Evolutionary conservation across 306 rosid genomes (phyloP).

Genomic region (Quillaja saponaria): DNA sequence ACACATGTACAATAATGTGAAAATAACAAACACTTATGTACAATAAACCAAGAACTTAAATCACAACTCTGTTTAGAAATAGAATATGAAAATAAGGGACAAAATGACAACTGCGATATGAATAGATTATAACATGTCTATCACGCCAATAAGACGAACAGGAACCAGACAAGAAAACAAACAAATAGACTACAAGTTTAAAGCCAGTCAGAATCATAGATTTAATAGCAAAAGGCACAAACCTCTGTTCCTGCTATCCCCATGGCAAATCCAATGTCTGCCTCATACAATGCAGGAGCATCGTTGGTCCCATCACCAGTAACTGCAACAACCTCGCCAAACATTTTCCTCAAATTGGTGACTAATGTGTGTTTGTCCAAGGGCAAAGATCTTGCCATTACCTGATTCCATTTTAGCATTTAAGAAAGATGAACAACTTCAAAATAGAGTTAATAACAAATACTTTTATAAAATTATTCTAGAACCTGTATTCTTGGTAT

Average conservation of each 20-base stretch:
- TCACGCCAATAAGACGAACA: conserved; percentile 4
- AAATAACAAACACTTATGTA: not conserved
- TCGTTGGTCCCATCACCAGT: conserved; percentile 98
- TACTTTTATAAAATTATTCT: conserved; percentile 13
- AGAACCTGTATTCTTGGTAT: conserved; percentile 86
- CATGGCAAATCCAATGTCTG: conserved; percentile 99
- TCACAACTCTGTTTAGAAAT: not conserved
- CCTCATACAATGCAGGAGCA: conserved; percentile 92
- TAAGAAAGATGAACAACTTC: conserved; percentile 27
- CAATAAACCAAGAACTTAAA: not conserved
- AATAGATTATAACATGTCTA: conserved; percentile 9
- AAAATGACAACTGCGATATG: not conserved
- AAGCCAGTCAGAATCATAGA: conserved; percentile 4
- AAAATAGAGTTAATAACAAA: conserved; percentile 20
- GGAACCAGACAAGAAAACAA: conserved; percentile 1
- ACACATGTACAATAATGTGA: not conserved
- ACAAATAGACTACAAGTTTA: not conserved
- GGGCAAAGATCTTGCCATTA: conserved; percentile 92
- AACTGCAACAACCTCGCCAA: conserved; percentile 90
- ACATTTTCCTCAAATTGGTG: conserved; percentile 59
- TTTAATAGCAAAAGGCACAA: conserved; percentile 18
- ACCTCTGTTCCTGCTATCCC: conserved; percentile 99
- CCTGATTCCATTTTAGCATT: conserved; percentile 54
- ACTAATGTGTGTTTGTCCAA: conserved; percentile 78
- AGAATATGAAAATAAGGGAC: not conserved